Conservation (phyloP, 441 rosid species). For the Syzygium syzygioides region DNA sequence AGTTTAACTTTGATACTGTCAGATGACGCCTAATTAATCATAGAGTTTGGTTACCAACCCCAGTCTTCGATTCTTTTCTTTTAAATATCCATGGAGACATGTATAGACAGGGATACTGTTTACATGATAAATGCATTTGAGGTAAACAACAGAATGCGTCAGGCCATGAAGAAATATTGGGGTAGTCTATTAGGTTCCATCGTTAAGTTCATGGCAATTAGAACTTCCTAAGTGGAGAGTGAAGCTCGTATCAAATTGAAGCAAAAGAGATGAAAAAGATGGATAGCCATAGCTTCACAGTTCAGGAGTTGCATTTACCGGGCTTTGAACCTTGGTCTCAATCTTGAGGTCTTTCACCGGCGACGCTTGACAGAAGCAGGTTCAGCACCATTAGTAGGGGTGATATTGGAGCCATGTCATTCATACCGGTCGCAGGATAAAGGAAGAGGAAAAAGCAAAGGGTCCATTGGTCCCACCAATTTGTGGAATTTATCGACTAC, state of each 20-base stretch:
- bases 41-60: neutral
- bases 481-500: neutral
- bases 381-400: neutral
- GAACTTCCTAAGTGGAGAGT: neutral
- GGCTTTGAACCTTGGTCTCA: neutral
- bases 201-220: neutral
- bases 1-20: constrained; percentile 15
- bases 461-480: neutral
- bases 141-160: neutral
- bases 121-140: neutral
- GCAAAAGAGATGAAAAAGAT: neutral
- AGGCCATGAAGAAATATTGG: neutral
- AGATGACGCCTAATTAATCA: neutral
- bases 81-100: neutral
- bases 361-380: neutral
- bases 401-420: neutral
- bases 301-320: neutral
- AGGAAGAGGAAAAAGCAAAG: neutral
- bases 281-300: neutral
- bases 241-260: neutral
- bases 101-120: neutral
- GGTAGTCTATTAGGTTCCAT: neutral
- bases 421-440: neutral
- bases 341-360: neutral
- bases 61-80: neutral